Conservation (phyloP, 2,329 filamentous ascomycete species). For the Emydomyces testavorans region DNA sequence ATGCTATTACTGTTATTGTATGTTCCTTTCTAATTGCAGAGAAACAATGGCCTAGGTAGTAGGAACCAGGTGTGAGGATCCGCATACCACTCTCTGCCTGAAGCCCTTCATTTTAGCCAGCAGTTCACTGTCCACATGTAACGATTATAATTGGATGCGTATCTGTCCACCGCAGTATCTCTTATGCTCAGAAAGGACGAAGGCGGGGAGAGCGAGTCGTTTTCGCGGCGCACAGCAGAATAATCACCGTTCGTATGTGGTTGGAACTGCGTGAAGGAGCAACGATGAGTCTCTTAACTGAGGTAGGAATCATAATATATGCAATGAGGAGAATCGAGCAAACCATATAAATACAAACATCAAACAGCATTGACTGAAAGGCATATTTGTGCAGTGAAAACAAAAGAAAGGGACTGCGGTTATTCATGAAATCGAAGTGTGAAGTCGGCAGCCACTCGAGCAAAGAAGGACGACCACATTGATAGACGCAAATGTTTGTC, state of each 20-base stretch:
- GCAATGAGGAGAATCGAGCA: background rate
- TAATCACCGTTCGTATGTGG: background rate
- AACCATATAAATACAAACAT: background rate
- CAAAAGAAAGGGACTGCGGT: background rate
- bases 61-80: slow-evolving; percentile 20
- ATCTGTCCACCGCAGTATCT: slow-evolving; percentile 14
- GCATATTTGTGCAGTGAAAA: background rate
- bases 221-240: slow-evolving; percentile 1
- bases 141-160: slow-evolving; percentile 5
- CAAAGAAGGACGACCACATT: slow-evolving; percentile 2
- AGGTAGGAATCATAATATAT: background rate
- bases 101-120: slow-evolving; percentile 81
- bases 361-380: background rate
- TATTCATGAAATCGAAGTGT: slow-evolving; percentile 1
- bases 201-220: background rate
- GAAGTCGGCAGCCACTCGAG: slow-evolving; percentile 6
- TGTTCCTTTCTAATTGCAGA: slow-evolving; percentile 5
- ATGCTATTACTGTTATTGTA: slow-evolving; percentile 47
- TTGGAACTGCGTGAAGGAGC: background rate
- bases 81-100: slow-evolving; percentile 88
- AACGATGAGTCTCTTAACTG: background rate
- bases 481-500: background rate
- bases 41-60: slow-evolving; percentile 6
- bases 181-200: slow-evolving; percentile 8
- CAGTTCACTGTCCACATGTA: slow-evolving; percentile 22